Conservation (phyloP, 805 yeast species). For the Pichia ethanolica region DNA sequence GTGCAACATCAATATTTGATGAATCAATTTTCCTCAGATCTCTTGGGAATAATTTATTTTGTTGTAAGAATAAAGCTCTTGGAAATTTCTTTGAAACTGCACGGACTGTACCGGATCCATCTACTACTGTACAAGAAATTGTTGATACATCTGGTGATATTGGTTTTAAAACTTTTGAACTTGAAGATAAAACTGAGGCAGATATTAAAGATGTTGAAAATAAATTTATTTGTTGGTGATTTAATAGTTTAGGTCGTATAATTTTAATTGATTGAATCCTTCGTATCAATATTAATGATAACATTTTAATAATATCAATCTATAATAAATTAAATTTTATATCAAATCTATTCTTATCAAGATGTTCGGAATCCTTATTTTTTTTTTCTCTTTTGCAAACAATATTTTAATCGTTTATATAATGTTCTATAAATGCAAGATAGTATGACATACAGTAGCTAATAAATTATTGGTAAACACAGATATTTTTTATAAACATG, state of each 20-base stretch:
- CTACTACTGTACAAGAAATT: constrained; percentile 79
- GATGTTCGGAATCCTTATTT: too few relatives aligned
- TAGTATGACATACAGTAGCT: too few relatives aligned
- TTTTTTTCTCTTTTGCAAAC: too few relatives aligned
- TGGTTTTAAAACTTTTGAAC: constrained; percentile 30
- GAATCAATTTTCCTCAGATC: constrained; percentile 81
- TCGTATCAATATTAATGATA: too few relatives aligned
- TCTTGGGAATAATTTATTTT: constrained; percentile 74
- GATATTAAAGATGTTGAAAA: neutral
- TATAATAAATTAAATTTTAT: too few relatives aligned
- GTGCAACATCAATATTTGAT: constrained; percentile 72
- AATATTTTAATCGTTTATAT: too few relatives aligned
- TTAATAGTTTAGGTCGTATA: neutral
- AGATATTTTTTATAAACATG: too few relatives aligned
- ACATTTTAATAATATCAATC: too few relatives aligned
- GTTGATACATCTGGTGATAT: constrained; percentile 41
- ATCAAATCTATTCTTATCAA: too few relatives aligned
- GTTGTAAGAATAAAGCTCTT: constrained; percentile 58
- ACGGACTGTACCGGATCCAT: constrained; percentile 56
- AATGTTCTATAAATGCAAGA: too few relatives aligned
- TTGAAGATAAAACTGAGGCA: neutral
- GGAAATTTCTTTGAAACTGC: constrained; percentile 69
- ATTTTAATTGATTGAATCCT: too few relatives aligned
- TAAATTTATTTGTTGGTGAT: neutral
- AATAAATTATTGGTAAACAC: too few relatives aligned